phyloP scores from a whole-genome alignment of 2,329 filamentous ascomycete genomes.

The Aspergillus spinulosporus region DNA sequence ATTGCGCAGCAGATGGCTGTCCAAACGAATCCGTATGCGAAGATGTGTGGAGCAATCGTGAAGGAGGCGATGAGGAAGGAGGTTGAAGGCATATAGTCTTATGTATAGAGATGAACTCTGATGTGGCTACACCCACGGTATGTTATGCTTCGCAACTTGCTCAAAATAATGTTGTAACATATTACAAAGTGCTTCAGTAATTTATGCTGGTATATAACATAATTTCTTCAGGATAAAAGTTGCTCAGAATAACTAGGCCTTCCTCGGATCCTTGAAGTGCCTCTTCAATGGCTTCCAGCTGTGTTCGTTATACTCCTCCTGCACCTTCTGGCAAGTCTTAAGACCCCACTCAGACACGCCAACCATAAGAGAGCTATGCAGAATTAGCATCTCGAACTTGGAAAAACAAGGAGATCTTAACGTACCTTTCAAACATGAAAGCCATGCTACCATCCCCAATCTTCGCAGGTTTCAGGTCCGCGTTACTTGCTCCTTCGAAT shows the following conservation, averaged over 20 bases:
- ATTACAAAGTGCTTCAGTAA: no score
- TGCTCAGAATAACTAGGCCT: slow-evolving; percentile 21
- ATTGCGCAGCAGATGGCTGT: slow-evolving; percentile 59
- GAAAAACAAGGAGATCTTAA: background rate
- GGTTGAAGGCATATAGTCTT: slow-evolving; percentile 30
- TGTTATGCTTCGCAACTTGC: no score
- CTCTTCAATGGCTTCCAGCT: slow-evolving; percentile 72
- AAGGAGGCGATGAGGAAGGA: slow-evolving; percentile 61
- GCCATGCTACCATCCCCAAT: slow-evolving; percentile 62
- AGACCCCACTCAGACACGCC: slow-evolving; percentile 73
- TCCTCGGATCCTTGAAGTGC: slow-evolving; percentile 59
- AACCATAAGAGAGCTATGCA: slow-evolving; percentile 62
- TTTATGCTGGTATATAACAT: background rate
- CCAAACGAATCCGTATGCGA: slow-evolving; percentile 63
- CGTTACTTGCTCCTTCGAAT: slow-evolving; percentile 57
- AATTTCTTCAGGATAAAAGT: background rate
- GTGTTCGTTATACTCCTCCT: slow-evolving; percentile 74
- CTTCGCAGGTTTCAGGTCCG: slow-evolving; percentile 56
- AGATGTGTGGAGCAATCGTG: slow-evolving; percentile 63
- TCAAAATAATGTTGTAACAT: no score
- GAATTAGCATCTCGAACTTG: slow-evolving; percentile 34
- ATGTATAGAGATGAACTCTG: background rate
- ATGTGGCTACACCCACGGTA: no score
- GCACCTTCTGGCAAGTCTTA: slow-evolving; percentile 68
- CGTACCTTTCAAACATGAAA: slow-evolving; percentile 63